Evolutionary conservation across 2,329 filamentous ascomycete genomes (phyloP), one percentile per base, ranked within the genome.

Genomic region (Talaromyces sp.): DNA sequence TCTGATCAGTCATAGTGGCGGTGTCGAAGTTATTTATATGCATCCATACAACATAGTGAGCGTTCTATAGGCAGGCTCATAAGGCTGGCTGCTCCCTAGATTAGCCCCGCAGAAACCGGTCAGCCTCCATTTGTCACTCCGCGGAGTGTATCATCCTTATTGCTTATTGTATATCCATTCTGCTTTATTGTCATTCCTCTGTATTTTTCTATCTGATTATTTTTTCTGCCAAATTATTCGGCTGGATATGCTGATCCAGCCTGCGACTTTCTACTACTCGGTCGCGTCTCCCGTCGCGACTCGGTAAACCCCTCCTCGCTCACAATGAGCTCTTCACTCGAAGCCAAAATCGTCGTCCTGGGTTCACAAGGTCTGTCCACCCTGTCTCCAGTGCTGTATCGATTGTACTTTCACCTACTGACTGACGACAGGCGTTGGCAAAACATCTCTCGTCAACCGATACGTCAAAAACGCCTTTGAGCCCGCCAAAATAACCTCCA

Each of bases 261-360:
- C 63, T 45, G 63, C 62, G 46, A 50, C 61, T 53, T 46, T 58
- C 60, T 65, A 6, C 45, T 7, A 65, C 66, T 63, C 64, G 61
- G 61, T 65, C 62, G 61, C 63, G 53, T 66, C 65, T 21, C 63
- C 63, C 66, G 66, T 69, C 51, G 51, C 56, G 52, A 56, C 46
- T 56, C 50, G 41, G 41, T 60, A 58, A 57, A 13, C 48, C 17
- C 17, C 35, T 28, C 50, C 22, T 25, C 21, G 45, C 58, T 57
- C 59, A 65, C 67, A 63, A 79, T 78, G 76, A 77, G 74, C 64
- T 77, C 72, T 62, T 77, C 73, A 54, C 75, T 80, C 51, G 78
- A 81, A 69, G 78, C 79, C 56, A 81, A 81, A 66, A 78, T 81
- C 48, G 79, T 80, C 59, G 77, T 81, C 53, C 71, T 81, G 10